A percentile compares a stretch with the other conserved stretches of the same genome.
Evolutionary conservation across 2,329 filamentous ascomycete genomes (phyloP).

Genomic region (Penicillium sclerotigenum): DNA sequence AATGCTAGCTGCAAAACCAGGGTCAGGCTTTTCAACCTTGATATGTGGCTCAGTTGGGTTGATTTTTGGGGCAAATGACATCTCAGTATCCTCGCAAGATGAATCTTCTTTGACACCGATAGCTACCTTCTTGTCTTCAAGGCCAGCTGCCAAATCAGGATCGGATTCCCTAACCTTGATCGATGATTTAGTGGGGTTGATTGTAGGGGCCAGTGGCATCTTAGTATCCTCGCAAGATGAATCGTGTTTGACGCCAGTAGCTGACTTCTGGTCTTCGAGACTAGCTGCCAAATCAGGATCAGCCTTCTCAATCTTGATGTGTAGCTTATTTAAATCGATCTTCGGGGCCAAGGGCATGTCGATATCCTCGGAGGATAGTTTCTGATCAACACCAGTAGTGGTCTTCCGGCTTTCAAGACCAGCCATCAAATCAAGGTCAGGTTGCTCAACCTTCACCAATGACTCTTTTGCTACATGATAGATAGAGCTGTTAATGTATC

Average conservation of each 20-base stretch:
- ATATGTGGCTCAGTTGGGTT: background rate
- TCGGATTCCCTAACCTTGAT: background rate
- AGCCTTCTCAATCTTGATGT: background rate
- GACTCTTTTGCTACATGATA: background rate
- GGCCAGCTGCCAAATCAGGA: background rate
- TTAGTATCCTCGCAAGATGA: background rate
- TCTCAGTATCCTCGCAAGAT: background rate
- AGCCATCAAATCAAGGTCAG: background rate
- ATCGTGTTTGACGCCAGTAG: background rate
- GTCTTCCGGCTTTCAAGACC: background rate
- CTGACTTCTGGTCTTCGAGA: background rate
- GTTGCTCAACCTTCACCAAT: background rate
- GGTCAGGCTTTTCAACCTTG: background rate
- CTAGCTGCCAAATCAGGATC: background rate
- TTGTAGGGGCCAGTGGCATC: background rate
- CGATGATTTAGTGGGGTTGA: background rate
- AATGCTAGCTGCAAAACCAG: background rate
- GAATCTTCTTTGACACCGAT: background rate
- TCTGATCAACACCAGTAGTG: background rate
- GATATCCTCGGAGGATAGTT: background rate
- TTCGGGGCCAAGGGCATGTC: background rate
- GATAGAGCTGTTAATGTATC: background rate
- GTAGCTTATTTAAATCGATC: background rate
- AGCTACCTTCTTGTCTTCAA: background rate
- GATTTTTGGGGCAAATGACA: background rate